Evolutionary conservation across 495 filamentous ascomycete species (phyloP).

Genomic region (Penicillium samsonianum): DNA sequence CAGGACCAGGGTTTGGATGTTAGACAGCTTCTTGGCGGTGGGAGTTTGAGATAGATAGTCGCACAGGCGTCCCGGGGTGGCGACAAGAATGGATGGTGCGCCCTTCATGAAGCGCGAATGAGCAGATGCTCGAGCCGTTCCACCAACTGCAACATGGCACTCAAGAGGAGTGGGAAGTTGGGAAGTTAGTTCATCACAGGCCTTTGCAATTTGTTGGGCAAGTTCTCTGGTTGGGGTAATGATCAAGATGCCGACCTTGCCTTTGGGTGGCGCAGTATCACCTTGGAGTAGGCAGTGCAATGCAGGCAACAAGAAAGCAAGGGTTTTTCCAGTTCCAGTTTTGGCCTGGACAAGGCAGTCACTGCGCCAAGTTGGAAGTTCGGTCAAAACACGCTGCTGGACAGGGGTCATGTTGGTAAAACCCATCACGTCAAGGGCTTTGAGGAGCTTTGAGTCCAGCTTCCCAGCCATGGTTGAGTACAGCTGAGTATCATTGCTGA

Average conservation of each 20-base stretch:
- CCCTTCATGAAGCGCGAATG: constrained; percentile 50
- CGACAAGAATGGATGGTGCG: constrained; percentile 56
- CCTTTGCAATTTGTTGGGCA: constrained; percentile 65
- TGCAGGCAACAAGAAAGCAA: constrained; percentile 76
- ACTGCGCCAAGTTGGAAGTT: constrained; percentile 51
- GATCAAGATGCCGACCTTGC: constrained; percentile 61
- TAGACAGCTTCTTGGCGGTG: constrained; percentile 42
- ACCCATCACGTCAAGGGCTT: constrained; percentile 47
- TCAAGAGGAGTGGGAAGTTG: constrained; percentile 41
- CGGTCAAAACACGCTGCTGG: constrained; percentile 54
- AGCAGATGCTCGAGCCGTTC: constrained; percentile 49
- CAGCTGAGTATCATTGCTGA: constrained; percentile 35
- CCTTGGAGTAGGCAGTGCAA: constrained; percentile 62
- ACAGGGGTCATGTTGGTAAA: constrained; percentile 57
- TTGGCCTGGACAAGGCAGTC: constrained; percentile 73
- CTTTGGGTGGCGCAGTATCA: constrained; percentile 29
- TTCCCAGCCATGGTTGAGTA: constrained; percentile 49
- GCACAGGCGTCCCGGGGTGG: constrained; percentile 63
- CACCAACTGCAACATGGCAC: constrained; percentile 56
- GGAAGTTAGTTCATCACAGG: constrained; percentile 53
- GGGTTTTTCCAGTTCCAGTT: constrained; percentile 84
- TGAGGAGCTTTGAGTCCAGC: constrained; percentile 48
- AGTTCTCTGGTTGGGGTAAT: constrained; percentile 67
- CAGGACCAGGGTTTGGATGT: constrained; percentile 60
- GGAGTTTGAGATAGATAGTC: constrained; percentile 57